A percentile compares a stretch with the other conserved stretches of the same genome.
Evolutionary conservation across 1,139 yeast genomes (phyloP).

Genomic region (Yarrowia galli): DNA sequence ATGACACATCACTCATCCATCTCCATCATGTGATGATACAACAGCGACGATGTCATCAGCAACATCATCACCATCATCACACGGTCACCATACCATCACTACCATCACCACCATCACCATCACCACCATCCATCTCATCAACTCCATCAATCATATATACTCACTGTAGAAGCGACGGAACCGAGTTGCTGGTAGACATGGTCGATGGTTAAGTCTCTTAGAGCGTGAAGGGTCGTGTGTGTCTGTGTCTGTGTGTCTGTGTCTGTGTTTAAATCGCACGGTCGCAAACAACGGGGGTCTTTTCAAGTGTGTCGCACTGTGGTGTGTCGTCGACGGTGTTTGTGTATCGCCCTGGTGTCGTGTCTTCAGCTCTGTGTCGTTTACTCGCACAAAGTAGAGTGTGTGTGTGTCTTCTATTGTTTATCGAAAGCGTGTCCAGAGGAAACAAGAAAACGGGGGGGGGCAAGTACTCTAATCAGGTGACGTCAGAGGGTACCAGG

Average conservation of each 20-base stretch:
- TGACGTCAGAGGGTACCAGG: background rate
- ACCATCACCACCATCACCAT: background rate
- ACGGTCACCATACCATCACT: background rate
- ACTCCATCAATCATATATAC: no score
- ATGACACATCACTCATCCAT: no score
- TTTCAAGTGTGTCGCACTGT: no score
- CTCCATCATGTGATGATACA: background rate
- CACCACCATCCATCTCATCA: no score
- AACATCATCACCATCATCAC: background rate
- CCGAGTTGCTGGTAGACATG: constrained; percentile 35
- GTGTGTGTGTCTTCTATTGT: background rate
- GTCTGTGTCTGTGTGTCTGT: background rate
- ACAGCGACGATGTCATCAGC: background rate
- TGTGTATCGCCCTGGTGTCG: no score
- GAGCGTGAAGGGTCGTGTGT: background rate
- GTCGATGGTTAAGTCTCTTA: background rate
- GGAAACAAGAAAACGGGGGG: background rate
- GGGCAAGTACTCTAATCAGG: constrained; percentile 10
- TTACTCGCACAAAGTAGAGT: constrained; percentile 3
- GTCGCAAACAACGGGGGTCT: no score
- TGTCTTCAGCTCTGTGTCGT: background rate
- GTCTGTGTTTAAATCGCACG: background rate
- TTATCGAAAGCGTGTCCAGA: constrained; percentile 1
- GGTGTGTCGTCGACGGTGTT: no score
- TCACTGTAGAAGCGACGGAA: constrained; percentile 38